These are phyloP conservation scores for Closterium sp. DNA, from an alignment of 139 green algal genomes.

Conservation along the genomic window DNA sequence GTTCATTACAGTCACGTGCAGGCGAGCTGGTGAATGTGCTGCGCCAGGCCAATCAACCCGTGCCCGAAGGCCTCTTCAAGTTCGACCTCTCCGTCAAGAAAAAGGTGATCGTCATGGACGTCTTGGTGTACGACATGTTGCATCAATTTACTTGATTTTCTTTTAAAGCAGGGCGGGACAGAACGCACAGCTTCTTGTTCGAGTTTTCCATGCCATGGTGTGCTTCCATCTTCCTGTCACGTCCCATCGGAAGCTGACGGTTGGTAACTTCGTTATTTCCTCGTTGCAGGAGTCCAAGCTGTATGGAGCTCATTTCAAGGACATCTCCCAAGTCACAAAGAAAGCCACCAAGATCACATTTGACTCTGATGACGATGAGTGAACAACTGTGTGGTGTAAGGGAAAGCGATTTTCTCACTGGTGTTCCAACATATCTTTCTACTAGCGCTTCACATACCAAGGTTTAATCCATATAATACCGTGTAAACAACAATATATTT, in stretches of 20 bases:
- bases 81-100: slow-evolving; percentile 97
- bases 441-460: no score
- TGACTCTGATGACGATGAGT: neutral
- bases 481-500: no score
- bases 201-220: neutral
- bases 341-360: neutral
- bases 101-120: no score
- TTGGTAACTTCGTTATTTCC: neutral
- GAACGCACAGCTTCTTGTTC: neutral
- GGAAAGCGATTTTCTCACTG: no score
- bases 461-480: no score
- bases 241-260: neutral
- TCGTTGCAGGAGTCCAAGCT: neutral
- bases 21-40: slow-evolving; percentile 96
- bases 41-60: slow-evolving; percentile 79
- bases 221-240: neutral
- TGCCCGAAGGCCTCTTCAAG: slow-evolving; percentile 79
- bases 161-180: no score
- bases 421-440: no score
- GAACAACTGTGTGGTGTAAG: neutral
- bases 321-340: neutral
- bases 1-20: slow-evolving; percentile 58
- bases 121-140: no score
- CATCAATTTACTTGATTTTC: no score
- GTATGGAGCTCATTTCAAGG: neutral